Percentiles rank a stretch among this genome's conserved stretches.
Conservation (phyloP, 305 asterid genomes). For the Fraxinus floribunda region DNA sequence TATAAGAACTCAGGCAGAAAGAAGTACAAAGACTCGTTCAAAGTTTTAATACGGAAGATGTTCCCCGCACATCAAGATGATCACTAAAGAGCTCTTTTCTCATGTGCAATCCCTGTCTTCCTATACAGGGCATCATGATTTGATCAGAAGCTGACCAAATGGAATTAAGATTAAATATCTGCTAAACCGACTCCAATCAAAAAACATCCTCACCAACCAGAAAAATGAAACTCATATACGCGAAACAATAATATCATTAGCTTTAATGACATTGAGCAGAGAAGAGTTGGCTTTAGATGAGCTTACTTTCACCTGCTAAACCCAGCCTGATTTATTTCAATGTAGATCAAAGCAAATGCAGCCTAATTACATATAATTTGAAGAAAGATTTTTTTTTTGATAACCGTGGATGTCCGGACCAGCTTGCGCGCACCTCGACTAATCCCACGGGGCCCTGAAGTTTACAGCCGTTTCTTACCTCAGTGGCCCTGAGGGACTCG, state of each 20-base stretch:
- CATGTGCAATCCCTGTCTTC: neutral
- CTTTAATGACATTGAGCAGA: neutral
- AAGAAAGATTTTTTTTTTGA: too few relatives aligned
- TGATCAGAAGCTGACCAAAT: neutral
- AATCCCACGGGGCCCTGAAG: too few relatives aligned
- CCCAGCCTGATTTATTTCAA: neutral
- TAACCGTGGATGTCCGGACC: too few relatives aligned
- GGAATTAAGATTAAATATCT: neutral
- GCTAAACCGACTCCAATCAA: neutral
- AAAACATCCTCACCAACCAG: neutral
- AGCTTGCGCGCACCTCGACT: too few relatives aligned
- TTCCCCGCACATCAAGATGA: neutral
- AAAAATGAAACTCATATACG: neutral
- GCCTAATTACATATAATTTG: neutral
- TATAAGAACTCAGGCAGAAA: neutral
- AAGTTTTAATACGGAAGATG: neutral
- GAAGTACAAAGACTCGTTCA: neutral
- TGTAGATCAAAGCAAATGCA: neutral
- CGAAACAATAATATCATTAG: neutral
- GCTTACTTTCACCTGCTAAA: neutral
- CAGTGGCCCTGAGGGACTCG: too few relatives aligned
- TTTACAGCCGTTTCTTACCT: too few relatives aligned
- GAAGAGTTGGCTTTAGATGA: neutral
- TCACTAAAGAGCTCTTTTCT: neutral
- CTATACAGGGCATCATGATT: neutral